phyloP scores from a whole-genome alignment of 2,329 filamentous ascomycete genomes.

The Stagonosporopsis vannaccii region DNA sequence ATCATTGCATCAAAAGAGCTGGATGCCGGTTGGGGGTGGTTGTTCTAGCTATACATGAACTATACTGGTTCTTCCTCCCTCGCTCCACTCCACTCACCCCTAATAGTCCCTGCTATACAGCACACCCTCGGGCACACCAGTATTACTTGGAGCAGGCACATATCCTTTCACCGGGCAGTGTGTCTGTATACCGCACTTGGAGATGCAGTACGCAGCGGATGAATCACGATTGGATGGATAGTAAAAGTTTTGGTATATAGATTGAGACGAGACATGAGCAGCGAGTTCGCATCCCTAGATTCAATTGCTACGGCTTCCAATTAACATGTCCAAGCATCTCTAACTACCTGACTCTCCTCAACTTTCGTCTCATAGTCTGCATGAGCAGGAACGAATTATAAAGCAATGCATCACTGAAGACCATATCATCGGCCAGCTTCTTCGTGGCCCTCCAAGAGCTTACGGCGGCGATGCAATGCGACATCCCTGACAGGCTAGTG shows the following conservation, averaged over 20 bases:
- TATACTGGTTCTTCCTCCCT: constrained; percentile 30
- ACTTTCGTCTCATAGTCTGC: not conserved
- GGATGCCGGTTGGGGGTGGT: constrained; percentile 27
- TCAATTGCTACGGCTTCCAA: not conserved
- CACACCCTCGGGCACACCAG: not conserved
- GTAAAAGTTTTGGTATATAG: constrained; percentile 22
- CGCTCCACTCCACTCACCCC: constrained; percentile 18
- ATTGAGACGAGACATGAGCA: constrained; percentile 15
- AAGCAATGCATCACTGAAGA: too few species aligned
- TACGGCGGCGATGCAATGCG: not conserved
- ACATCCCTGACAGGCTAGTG: not conserved
- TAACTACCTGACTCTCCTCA: not conserved
- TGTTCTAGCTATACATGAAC: constrained; percentile 37
- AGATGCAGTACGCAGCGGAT: constrained; percentile 9
- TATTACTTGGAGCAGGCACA: not conserved
- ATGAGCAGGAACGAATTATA: not conserved
- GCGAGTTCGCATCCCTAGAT: constrained; percentile 1
- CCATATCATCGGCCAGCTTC: not conserved
- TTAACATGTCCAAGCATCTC: not conserved
- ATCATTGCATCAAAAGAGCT: constrained; percentile 40
- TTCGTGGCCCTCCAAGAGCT: not conserved
- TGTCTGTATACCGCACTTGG: not conserved
- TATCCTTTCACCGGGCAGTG: not conserved
- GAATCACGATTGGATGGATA: constrained; percentile 13
- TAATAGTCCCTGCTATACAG: constrained; percentile 18